phyloP scores from a whole-genome alignment of 2,329 filamentous ascomycete genomes.

The Fusarium solani-melongenae region DNA sequence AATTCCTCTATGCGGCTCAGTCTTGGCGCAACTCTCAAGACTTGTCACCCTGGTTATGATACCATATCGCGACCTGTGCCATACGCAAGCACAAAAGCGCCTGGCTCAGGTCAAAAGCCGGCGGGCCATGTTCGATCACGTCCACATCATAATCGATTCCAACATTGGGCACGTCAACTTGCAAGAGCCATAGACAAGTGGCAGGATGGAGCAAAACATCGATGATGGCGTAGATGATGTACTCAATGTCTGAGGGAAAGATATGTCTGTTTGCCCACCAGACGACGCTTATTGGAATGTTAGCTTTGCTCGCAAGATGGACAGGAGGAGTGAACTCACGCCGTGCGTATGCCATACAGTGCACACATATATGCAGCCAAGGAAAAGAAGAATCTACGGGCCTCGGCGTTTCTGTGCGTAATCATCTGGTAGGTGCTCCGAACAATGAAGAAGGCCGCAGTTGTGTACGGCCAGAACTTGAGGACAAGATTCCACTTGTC shows the following conservation, averaged over 20 bases:
- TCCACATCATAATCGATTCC: neutral
- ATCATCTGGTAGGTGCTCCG: constrained; percentile 1
- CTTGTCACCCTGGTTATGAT: neutral
- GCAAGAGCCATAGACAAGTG: neutral
- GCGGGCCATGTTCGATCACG: neutral
- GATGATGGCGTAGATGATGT: constrained; percentile 1
- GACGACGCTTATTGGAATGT: neutral
- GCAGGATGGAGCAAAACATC: neutral
- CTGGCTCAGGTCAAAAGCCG: neutral
- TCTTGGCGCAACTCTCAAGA: too few species aligned
- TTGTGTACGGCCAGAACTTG: neutral
- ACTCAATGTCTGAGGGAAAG: neutral
- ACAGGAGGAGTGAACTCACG: neutral
- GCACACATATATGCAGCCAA: neutral
- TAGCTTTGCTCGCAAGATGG: neutral
- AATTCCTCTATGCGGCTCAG: too few species aligned
- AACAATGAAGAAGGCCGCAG: neutral
- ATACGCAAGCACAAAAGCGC: neutral
- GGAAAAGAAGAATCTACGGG: neutral
- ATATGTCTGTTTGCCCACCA: neutral
- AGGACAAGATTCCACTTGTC: neutral
- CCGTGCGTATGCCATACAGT: neutral
- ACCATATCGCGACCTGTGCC: neutral
- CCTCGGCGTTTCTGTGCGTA: neutral
- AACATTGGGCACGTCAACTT: neutral